Evolutionary conservation across 306 rosid species (phyloP).

Genomic region (Vigna trinervia): DNA sequence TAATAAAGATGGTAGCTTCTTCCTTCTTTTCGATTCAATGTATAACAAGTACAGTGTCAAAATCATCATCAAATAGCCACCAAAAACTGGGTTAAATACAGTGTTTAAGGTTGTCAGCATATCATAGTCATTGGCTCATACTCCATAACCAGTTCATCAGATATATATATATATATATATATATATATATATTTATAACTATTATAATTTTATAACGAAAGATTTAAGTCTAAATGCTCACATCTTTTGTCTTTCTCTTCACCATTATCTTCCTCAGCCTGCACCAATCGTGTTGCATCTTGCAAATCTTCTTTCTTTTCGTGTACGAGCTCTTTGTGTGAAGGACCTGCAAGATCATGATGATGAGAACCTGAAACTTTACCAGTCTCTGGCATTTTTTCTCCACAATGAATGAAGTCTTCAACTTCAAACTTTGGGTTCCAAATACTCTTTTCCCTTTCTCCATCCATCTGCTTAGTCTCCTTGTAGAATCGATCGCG

Average conservation of each 20-base stretch:
- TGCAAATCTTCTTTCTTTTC: conserved; percentile 29
- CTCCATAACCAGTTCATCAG: background rate
- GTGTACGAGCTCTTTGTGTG: conserved; percentile 24
- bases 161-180: background rate
- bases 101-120: conserved; percentile 10
- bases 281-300: background rate
- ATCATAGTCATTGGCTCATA: background rate
- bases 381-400: background rate
- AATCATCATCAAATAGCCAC: conserved; percentile 13
- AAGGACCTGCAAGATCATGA: conserved; percentile 38
- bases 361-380: background rate
- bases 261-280: background rate
- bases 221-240: conserved; percentile 64
- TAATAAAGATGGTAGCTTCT: background rate
- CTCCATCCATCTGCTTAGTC: conserved; percentile 29
- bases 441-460: conserved; percentile 53
- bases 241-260: conserved; percentile 44
- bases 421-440: conserved; percentile 72
- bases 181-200: background rate
- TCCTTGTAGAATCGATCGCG: conserved; percentile 45
- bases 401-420: conserved; percentile 64
- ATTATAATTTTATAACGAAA: conserved; percentile 55
- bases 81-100: conserved; percentile 2
- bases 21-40: background rate
- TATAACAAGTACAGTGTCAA: background rate